These are phyloP conservation scores for Ampelocalamus luodianensis DNA, from an alignment of 176 grass and related monocot species.

Conservation along the genomic window DNA sequence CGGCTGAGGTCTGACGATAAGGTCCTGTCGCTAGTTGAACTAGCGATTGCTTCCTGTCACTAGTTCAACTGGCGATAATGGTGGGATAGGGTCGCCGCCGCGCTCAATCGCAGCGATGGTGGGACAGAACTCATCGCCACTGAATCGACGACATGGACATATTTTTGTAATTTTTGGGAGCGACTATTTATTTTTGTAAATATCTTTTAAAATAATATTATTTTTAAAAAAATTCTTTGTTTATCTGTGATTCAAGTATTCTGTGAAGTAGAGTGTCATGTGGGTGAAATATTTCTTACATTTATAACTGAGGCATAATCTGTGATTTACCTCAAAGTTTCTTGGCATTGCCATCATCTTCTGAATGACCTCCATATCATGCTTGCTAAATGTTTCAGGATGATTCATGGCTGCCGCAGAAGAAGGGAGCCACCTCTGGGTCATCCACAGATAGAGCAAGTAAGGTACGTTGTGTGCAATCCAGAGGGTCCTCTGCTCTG, in stretches of 20 bases:
- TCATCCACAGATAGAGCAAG: conserved; percentile 80
- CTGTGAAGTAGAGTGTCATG: neutral
- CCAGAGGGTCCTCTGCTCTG: conserved; percentile 69
- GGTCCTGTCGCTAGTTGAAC: too few relatives aligned
- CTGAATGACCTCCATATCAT: conserved; percentile 68
- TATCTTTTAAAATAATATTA: too few relatives aligned
- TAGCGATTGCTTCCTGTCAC: too few relatives aligned
- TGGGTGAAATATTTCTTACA: conserved; percentile 13
- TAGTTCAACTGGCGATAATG: too few relatives aligned
- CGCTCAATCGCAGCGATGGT: too few relatives aligned
- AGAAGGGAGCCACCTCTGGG: conserved; percentile 76
- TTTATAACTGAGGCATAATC: neutral
- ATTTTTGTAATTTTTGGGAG: too few relatives aligned
- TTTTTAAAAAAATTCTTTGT: too few relatives aligned
- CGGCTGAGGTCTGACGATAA: too few relatives aligned
- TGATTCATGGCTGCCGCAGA: conserved; percentile 51
- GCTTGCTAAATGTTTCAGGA: conserved; percentile 63
- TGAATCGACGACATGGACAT: too few relatives aligned
- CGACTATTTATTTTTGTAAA: too few relatives aligned
- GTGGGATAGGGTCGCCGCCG: too few relatives aligned
- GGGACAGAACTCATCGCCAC: too few relatives aligned
- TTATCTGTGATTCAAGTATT: conserved; percentile 6
- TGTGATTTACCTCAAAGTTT: conserved; percentile 49
- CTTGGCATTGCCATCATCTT: conserved; percentile 57
- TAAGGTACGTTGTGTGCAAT: conserved; percentile 73